Percentiles rank a stretch among this genome's conserved stretches.
These are phyloP conservation scores for Pseudogymnoascus sp. DNA, from an alignment of 2,329 filamentous ascomycete species.

Conservation along the genomic window DNA sequence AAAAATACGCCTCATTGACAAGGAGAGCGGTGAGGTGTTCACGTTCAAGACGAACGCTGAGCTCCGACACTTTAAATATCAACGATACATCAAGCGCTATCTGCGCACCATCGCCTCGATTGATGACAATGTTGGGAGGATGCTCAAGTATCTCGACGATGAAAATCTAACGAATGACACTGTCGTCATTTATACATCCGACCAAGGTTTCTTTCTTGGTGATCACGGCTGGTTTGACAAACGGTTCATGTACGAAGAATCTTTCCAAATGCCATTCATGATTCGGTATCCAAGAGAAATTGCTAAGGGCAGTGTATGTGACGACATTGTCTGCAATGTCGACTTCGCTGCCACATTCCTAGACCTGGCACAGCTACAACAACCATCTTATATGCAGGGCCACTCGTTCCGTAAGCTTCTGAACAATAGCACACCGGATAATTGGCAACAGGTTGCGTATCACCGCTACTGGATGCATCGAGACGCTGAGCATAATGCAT, in stretches of 20 bases:
- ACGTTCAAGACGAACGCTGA: conserved; percentile 36
- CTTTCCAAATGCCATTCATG: conserved; percentile 50
- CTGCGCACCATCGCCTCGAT: conserved; percentile 45
- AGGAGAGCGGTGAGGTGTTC: conserved; percentile 40
- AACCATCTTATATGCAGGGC: conserved; percentile 47
- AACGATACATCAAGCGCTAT: conserved; percentile 50
- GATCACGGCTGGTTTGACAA: conserved; percentile 54
- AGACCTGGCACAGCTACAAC: conserved; percentile 35
- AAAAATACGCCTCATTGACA: conserved; percentile 35
- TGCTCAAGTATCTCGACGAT: conserved; percentile 40
- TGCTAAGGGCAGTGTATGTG: conserved; percentile 31
- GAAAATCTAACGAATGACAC: conserved; percentile 39
- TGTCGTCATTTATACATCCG: conserved; percentile 46
- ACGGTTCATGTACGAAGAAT: conserved; percentile 51
- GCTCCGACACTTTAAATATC: conserved; percentile 47
- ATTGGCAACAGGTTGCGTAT: conserved; percentile 47
- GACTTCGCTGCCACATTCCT: conserved; percentile 47
- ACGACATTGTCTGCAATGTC: conserved; percentile 47
- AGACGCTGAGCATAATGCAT: conserved; percentile 42
- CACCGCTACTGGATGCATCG: conserved; percentile 52
- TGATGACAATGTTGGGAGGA: conserved; percentile 44
- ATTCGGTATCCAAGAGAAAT: conserved; percentile 40
- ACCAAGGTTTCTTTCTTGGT: conserved; percentile 50
- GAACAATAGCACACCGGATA: conserved; percentile 31
- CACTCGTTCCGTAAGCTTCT: conserved; percentile 36